Evolutionary conservation across 2,329 filamentous ascomycete genomes (phyloP).

Genomic region (Rhynchosporium agropyri): DNA sequence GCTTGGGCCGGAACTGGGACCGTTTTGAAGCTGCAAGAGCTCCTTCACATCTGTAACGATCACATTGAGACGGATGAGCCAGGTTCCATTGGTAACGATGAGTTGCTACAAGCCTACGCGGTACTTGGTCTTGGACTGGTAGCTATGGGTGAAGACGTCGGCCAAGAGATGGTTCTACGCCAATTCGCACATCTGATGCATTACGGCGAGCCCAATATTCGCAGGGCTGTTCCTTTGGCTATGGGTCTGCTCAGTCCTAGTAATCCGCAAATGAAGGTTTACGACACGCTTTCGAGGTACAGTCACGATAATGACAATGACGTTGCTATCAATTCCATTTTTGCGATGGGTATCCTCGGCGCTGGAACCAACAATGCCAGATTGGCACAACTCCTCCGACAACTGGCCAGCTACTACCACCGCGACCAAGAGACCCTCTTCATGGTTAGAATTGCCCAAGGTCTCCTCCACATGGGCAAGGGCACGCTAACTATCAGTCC

Average conservation of each 20-base stretch:
- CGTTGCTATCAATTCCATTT: constrained; percentile 97
- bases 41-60: constrained; percentile 97
- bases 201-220: constrained; percentile 96
- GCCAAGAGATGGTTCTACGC: constrained; percentile 97
- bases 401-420: constrained; percentile 97
- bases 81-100: constrained; percentile 70
- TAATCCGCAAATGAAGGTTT: constrained; percentile 99
- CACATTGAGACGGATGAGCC: constrained; percentile 86
- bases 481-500: constrained; percentile 93
- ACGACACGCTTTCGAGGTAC: constrained; percentile 96
- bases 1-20: constrained; percentile 98
- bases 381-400: constrained; percentile 88
- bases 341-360: constrained; percentile 96
- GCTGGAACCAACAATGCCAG: constrained; percentile 98
- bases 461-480: constrained; percentile 98
- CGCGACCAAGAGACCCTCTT: constrained; percentile 94
- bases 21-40: constrained; percentile 94
- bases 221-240: constrained; percentile 90
- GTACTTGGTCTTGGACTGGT: constrained; percentile 93
- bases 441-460: constrained; percentile 98
- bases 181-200: constrained; percentile 99
- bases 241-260: constrained; percentile 97
- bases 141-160: constrained; percentile 97
- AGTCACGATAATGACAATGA: constrained; percentile 99
- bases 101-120: constrained; percentile 93